These are phyloP conservation scores for Aspergillus nanangensis DNA, from an alignment of 495 filamentous ascomycete species.

Conservation along the genomic window DNA sequence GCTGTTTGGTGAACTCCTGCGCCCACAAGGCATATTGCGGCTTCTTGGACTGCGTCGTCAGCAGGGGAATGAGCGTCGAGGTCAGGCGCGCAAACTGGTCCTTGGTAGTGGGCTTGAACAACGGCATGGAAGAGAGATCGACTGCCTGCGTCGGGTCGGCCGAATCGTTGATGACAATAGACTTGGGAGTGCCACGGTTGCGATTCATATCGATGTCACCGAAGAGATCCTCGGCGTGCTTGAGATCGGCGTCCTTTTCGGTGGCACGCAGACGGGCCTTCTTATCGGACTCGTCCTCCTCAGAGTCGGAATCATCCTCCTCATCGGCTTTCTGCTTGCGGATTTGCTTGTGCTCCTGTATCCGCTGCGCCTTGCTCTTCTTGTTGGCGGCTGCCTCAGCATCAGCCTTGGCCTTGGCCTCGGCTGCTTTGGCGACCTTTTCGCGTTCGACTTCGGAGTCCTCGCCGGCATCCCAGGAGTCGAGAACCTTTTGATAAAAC, in stretches of 20 bases:
- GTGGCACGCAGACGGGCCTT: slow-evolving; percentile 68
- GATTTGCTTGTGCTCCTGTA: slow-evolving; percentile 65
- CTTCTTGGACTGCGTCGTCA: slow-evolving; percentile 75
- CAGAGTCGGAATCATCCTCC: slow-evolving; percentile 50
- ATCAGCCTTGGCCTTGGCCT: slow-evolving; percentile 83
- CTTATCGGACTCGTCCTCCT: slow-evolving; percentile 68
- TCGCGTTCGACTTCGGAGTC: slow-evolving; percentile 96
- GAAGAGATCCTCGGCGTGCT: slow-evolving; percentile 90
- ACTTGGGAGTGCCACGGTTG: slow-evolving; percentile 53
- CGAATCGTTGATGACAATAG: slow-evolving; percentile 61
- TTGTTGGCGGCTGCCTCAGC: slow-evolving; percentile 89
- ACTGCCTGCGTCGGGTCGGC: slow-evolving; percentile 71
- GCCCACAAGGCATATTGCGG: slow-evolving; percentile 84
- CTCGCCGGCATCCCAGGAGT: slow-evolving; percentile 96
- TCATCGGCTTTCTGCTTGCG: slow-evolving; percentile 40
- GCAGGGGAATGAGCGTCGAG: slow-evolving; percentile 68
- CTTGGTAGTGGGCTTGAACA: slow-evolving; percentile 90
- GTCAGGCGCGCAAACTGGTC: slow-evolving; percentile 73
- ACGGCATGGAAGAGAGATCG: slow-evolving; percentile 69
- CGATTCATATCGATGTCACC: slow-evolving; percentile 68
- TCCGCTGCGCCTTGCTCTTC: slow-evolving; percentile 83
- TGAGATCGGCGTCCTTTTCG: slow-evolving; percentile 85
- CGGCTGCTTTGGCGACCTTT: slow-evolving; percentile 82
- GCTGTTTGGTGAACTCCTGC: slow-evolving; percentile 82
- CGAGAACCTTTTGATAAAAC: slow-evolving; percentile 82